Conservation (phyloP, 495 filamentous ascomycete genomes). For the Hypoxylon fuscum region DNA sequence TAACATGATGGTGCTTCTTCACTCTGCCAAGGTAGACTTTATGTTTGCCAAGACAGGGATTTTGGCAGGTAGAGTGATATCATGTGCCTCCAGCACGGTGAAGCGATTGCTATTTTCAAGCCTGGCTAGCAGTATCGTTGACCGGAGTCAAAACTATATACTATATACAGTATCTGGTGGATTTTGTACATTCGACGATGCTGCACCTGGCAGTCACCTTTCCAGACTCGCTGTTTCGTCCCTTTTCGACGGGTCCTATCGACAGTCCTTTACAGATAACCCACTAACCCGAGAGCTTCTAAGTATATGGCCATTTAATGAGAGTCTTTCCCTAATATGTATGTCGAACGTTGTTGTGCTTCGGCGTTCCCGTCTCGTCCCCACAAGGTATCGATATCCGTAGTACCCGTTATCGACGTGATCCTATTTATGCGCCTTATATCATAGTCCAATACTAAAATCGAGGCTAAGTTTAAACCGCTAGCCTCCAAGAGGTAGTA, state of each 20-base stretch:
- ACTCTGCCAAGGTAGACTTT: not conserved
- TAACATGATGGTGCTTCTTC: not conserved
- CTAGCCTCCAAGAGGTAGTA: slow-evolving; percentile 25
- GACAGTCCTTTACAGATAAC: not conserved
- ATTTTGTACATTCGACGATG: slow-evolving; percentile 23
- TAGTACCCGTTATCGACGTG: not conserved
- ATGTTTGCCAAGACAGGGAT: slow-evolving; percentile 10
- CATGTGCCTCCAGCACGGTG: slow-evolving; percentile 4
- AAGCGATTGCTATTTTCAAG: slow-evolving; percentile 30
- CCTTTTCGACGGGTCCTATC: not conserved
- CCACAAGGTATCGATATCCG: slow-evolving; percentile 5
- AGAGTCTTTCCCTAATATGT: slow-evolving; percentile 6
- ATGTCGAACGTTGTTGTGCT: slow-evolving; percentile 7
- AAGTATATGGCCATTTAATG: slow-evolving; percentile 14
- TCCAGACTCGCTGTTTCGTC: slow-evolving; percentile 1
- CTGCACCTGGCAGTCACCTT: slow-evolving; percentile 35
- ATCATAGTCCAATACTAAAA: slow-evolving; percentile 7
- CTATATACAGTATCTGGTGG: slow-evolving; percentile 18
- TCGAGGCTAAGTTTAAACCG: slow-evolving; percentile 13
- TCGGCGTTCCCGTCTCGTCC: slow-evolving; percentile 6
- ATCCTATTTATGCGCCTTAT: slow-evolving; percentile 8
- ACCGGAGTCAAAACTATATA: slow-evolving; percentile 20
- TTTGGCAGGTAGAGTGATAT: not conserved
- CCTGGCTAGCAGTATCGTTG: slow-evolving; percentile 20
- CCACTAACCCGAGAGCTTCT: slow-evolving; percentile 2